These are phyloP conservation scores for Capsella rubella DNA, from an alignment of 441 rosid species.

Conservation along the genomic window DNA sequence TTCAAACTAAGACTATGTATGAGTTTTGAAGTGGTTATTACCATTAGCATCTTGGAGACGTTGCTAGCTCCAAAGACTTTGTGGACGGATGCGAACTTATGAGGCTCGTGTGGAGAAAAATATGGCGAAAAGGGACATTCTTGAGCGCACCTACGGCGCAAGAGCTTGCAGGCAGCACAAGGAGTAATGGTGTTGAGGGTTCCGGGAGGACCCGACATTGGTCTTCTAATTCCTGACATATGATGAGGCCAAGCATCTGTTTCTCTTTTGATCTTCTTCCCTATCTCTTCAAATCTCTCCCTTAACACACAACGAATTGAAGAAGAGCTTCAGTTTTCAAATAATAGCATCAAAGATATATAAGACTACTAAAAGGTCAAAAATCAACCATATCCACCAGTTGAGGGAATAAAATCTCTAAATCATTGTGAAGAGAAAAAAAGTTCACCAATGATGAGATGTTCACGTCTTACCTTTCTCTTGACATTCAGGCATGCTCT, in stretches of 20 bases:
- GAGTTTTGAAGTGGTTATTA: conserved; percentile 37
- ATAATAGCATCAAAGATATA: conserved; percentile 22
- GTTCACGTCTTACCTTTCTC: conserved; percentile 77
- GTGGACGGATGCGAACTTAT: conserved; percentile 78
- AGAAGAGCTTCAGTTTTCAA: conserved; percentile 12
- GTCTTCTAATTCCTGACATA: conserved; percentile 69
- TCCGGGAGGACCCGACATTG: conserved; percentile 77
- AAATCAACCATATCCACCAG: conserved; percentile 36
- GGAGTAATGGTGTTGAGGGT: conserved; percentile 84
- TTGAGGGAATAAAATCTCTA: background rate
- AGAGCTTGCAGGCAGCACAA: conserved; percentile 81
- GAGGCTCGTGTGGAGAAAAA: conserved; percentile 80
- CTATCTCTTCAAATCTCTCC: conserved; percentile 92
- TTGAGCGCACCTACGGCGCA: conserved; percentile 77
- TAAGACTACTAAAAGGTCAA: conserved; percentile 15
- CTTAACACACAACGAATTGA: conserved; percentile 44
- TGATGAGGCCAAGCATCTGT: conserved; percentile 62
- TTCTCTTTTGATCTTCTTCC: conserved; percentile 88
- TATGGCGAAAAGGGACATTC: conserved; percentile 84
- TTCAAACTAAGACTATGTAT: background rate
- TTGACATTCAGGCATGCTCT: conserved; percentile 98
- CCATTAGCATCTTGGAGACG: conserved; percentile 85
- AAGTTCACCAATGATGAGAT: conserved; percentile 29
- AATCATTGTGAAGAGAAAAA: conserved; percentile 31
- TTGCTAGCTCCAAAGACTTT: conserved; percentile 84